Evolutionary conservation across 2,329 filamentous ascomycete genomes (phyloP).

Genomic region (Falciphora oryzae): DNA sequence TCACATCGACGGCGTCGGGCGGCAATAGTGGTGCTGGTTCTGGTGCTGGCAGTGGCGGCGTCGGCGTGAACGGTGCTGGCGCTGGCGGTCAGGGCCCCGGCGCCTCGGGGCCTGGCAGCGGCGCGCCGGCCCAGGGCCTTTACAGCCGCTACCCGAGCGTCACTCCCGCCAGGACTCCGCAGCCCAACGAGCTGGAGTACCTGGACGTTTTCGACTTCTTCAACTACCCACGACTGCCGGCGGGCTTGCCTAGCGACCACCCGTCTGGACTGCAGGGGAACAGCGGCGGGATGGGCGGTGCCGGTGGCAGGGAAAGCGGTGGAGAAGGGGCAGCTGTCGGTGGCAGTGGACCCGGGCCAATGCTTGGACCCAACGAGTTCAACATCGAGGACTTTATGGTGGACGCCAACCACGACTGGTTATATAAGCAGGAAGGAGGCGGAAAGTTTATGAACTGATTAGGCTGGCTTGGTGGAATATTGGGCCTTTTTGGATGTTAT

Average conservation of each 20-base stretch:
- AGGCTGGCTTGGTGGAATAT: background rate
- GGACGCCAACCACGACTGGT: conserved; percentile 68
- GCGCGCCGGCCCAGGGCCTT: conserved; percentile 18
- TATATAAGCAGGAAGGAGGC: conserved; percentile 50
- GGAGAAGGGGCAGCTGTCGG: conserved; percentile 10
- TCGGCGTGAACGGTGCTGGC: conserved; percentile 12
- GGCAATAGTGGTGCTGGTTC: conserved; percentile 6
- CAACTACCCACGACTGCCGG: conserved; percentile 72
- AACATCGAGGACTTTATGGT: conserved; percentile 77
- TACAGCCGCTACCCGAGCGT: conserved; percentile 43
- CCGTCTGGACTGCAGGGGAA: conserved; percentile 4
- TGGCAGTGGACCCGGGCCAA: conserved; percentile 16
- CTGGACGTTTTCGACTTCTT: conserved; percentile 93
- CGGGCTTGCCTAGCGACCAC: conserved; percentile 28
- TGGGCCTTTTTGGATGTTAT: no score
- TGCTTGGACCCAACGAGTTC: conserved; percentile 50
- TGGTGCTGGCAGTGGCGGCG: conserved; percentile 13
- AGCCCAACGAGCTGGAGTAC: conserved; percentile 80
- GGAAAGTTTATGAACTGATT: conserved; percentile 18
- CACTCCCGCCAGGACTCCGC: conserved; percentile 62
- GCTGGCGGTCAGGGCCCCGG: conserved; percentile 19
- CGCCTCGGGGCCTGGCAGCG: background rate
- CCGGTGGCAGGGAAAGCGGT: conserved; percentile 1
- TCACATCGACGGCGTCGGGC: conserved; percentile 21
- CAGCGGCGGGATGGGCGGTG: background rate